phyloP scores from a whole-genome alignment of 805 yeast species.

The Saturnispora diversa region DNA sequence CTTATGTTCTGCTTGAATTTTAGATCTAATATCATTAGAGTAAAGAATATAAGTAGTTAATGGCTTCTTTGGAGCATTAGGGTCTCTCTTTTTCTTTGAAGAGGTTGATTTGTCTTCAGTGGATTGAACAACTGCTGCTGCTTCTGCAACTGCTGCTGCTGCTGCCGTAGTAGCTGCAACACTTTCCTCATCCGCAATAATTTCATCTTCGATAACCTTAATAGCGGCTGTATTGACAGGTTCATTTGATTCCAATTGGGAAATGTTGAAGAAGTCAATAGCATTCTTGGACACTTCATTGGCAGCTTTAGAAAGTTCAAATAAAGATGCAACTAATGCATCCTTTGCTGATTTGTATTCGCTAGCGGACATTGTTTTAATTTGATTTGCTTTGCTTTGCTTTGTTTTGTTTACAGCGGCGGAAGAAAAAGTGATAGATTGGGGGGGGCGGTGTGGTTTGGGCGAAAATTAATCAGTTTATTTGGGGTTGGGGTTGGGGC shows the following conservation, averaged over 20 bases:
- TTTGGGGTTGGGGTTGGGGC: not conserved
- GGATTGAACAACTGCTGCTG: slow-evolving; percentile 1
- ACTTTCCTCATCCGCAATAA: not conserved
- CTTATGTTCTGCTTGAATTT: slow-evolving; percentile 63
- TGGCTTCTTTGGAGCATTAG: slow-evolving; percentile 94
- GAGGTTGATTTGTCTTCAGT: no score
- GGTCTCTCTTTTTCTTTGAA: slow-evolving; percentile 48
- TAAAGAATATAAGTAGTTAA: slow-evolving; percentile 78
- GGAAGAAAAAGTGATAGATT: not conserved
- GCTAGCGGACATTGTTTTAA: slow-evolving; percentile 10
- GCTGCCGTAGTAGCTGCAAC: slow-evolving; percentile 9
- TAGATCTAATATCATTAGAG: slow-evolving; percentile 64
- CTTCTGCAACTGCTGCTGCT: not conserved
- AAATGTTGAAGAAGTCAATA: slow-evolving; percentile 60
- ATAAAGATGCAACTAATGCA: slow-evolving; percentile 63
- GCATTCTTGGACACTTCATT: slow-evolving; percentile 76
- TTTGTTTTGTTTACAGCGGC: not conserved
- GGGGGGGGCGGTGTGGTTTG: no score
- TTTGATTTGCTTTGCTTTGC: not conserved
- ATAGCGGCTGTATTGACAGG: not conserved
- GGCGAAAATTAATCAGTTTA: no score
- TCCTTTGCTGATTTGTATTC: slow-evolving; percentile 27
- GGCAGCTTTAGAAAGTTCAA: slow-evolving; percentile 81
- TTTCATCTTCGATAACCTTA: slow-evolving; percentile 9
- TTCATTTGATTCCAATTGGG: no score